A percentile compares a stretch with the other conserved stretches of the same genome.
Conservation (phyloP, 345 rosid genomes). For the Populus alba region DNA sequence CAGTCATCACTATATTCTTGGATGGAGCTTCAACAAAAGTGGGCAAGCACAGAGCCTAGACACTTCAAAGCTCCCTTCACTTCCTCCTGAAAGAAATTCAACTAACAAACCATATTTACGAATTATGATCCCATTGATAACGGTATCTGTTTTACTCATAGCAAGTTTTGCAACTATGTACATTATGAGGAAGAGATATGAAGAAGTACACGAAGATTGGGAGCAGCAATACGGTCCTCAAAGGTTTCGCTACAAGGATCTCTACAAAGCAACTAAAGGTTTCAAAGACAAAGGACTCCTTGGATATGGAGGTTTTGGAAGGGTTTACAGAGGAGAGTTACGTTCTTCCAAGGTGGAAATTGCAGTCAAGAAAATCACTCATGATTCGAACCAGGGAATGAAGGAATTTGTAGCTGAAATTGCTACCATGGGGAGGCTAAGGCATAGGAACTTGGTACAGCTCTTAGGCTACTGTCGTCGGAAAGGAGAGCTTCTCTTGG, state of each 20-base stretch:
- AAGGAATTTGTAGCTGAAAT: slow-evolving; percentile 22
- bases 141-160: neutral
- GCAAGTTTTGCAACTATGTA: neutral
- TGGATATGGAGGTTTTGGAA: slow-evolving; percentile 21
- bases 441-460: slow-evolving; percentile 23
- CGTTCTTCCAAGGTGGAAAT: slow-evolving; percentile 9
- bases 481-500: slow-evolving; percentile 20
- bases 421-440: slow-evolving; percentile 18
- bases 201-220: slow-evolving; percentile 23
- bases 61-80: slow-evolving; percentile 14
- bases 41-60: slow-evolving; percentile 15
- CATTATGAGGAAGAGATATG: slow-evolving; percentile 10
- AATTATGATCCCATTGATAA: neutral
- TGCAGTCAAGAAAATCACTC: slow-evolving; percentile 20
- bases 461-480: slow-evolving; percentile 21
- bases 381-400: slow-evolving; percentile 19
- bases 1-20: slow-evolving; percentile 18
- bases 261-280: slow-evolving; percentile 18
- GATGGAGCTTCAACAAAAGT: slow-evolving; percentile 19
- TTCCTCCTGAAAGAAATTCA: slow-evolving; percentile 5
- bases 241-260: slow-evolving; percentile 16
- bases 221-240: slow-evolving; percentile 22
- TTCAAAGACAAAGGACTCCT: slow-evolving; percentile 15
- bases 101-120: neutral
- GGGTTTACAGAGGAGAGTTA: slow-evolving; percentile 18